Evolutionary conservation across 805 yeast species (phyloP).

Genomic region (Candida ficus): DNA sequence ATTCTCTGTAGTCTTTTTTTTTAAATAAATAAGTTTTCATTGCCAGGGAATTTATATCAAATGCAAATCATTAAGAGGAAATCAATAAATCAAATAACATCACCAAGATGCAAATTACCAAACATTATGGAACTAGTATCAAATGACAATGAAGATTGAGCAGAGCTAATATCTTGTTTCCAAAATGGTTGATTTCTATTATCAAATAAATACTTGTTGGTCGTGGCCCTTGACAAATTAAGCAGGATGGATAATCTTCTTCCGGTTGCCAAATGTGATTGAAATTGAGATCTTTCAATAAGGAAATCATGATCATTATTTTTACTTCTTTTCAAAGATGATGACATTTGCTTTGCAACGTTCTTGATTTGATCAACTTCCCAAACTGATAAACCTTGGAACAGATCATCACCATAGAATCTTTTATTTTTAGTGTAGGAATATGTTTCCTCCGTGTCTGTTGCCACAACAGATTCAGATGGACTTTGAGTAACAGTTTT

Average conservation of each 20-base stretch:
- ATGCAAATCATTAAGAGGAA: too few species aligned
- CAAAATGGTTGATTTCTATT: slow-evolving; percentile 18
- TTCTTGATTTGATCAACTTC: slow-evolving; percentile 22
- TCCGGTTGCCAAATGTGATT: slow-evolving; percentile 3
- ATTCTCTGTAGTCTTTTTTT: too few species aligned
- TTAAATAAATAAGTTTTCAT: too few species aligned
- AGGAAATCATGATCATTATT: neutral
- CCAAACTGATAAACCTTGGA: slow-evolving; percentile 17
- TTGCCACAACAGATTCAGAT: slow-evolving; percentile 1
- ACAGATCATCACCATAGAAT: slow-evolving; percentile 25
- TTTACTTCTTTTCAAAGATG: slow-evolving; percentile 16
- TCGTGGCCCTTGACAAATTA: slow-evolving; percentile 17
- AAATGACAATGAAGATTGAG: slow-evolving; percentile 23
- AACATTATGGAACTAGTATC: slow-evolving; percentile 24
- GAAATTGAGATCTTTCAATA: slow-evolving; percentile 7
- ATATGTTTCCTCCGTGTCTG: slow-evolving; percentile 4
- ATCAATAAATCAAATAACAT: slow-evolving; percentile 3
- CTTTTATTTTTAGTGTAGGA: slow-evolving; percentile 9
- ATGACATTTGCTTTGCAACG: slow-evolving; percentile 21
- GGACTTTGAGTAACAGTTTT: slow-evolving; percentile 1
- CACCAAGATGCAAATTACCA: slow-evolving; percentile 18
- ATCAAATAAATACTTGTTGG: slow-evolving; percentile 15
- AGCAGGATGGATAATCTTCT: slow-evolving; percentile 19
- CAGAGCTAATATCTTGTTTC: slow-evolving; percentile 23
- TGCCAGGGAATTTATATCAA: too few species aligned